Base-by-base conservation (phyloP, 257 asterid species). In the Gynochthodes officinalis region DNA sequence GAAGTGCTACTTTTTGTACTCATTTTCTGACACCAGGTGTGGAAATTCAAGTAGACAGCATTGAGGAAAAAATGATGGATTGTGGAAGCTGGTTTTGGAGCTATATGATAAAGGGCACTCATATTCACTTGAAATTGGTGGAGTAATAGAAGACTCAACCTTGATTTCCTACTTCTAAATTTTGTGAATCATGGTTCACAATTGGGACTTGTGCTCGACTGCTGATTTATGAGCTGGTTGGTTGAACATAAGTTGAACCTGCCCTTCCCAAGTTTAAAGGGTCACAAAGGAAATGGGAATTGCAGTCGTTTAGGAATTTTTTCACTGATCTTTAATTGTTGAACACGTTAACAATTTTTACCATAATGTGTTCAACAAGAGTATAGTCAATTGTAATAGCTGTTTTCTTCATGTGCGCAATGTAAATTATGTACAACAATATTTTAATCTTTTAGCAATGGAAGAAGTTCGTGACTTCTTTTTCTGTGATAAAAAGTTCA, bases 11-110 rank as follows among this genome's bases (percentile, higher is more conserved):
- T 43, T 67, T 18, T n/a, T 48, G 18, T 67, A 27, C 58, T n/a
- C 73, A 27, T 40, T 23, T 35, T 53, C 37, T 53, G 44, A 23
- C 28, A 79, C 67, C 95, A 90, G 98, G 93, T 77, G 73, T 92
- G 69, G 85, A 84, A 18, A 73, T 84, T 76, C 83, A 85, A 82
- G 74, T 87, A 84, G 77, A 75, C 81, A 89, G 88, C 50, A 89
- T 92, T 75, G 88, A 82, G 72, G 82, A 80, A 7, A 86, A 84
- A 49, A 76, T 82, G 88, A 86, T 86, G 90, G 95, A 90, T 60
- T 80, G 79, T 59, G 99, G 99, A 82, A 87, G 93, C 82, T 95
- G 99, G 99, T 87, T 79, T 80, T 95, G 99, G 99, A 85, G 84
- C 79, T 95, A 95, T 80, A 76, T 74, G 75, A 73, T 86, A 79